These are phyloP conservation scores for Colletotrichum truncatum DNA, from an alignment of 2,329 filamentous ascomycete species.

Conservation along the genomic window DNA sequence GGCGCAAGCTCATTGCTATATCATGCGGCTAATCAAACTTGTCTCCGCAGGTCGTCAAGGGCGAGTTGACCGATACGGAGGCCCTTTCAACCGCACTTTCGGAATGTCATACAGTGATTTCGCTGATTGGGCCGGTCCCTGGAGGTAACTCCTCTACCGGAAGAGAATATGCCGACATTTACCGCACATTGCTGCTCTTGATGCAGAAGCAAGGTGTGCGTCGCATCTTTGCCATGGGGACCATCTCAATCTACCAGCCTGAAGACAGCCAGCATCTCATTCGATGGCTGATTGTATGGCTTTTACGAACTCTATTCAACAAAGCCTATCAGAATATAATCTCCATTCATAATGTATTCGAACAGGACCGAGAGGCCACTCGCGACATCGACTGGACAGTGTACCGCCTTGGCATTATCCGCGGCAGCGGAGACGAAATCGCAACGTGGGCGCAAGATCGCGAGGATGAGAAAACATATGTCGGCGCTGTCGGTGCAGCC, in stretches of 20 bases:
- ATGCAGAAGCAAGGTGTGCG: conserved; percentile 39
- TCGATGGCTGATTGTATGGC: conserved; percentile 7
- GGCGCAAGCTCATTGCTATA: background rate
- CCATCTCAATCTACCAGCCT: conserved; percentile 36
- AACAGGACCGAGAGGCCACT: conserved; percentile 21
- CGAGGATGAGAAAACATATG: conserved; percentile 34
- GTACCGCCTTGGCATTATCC: conserved; percentile 37
- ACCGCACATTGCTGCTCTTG: conserved; percentile 32
- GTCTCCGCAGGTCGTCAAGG: conserved; percentile 35
- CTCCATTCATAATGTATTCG: conserved; percentile 34
- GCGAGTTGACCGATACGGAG: conserved; percentile 33
- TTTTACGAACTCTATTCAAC: conserved; percentile 28
- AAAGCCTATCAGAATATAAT: conserved; percentile 33
- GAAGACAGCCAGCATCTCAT: conserved; percentile 36
- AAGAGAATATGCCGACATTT: conserved; percentile 26
- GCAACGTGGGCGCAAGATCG: conserved; percentile 38
- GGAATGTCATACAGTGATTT: conserved; percentile 29
- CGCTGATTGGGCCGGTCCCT: conserved; percentile 34
- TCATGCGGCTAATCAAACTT: conserved; percentile 15
- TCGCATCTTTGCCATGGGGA: conserved; percentile 45
- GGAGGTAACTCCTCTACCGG: background rate
- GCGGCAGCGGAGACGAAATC: conserved; percentile 36
- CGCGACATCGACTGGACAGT: conserved; percentile 40
- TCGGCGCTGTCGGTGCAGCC: conserved; percentile 32
- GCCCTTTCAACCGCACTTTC: conserved; percentile 31